Base-by-base conservation (phyloP, 164 flowering plant species). In the Sextonia rubra region DNA sequence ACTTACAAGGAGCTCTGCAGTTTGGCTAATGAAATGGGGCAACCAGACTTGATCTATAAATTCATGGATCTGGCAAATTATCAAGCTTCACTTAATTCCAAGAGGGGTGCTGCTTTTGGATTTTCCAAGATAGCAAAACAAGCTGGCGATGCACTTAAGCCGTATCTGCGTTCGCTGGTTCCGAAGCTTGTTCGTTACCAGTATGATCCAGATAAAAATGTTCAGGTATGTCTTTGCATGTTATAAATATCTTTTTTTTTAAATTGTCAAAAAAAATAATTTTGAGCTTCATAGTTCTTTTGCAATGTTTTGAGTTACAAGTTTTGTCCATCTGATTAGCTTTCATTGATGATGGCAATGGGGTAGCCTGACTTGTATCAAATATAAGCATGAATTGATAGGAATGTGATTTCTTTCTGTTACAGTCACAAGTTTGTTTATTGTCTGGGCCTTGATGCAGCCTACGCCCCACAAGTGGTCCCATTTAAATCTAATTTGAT, bases 91-190 rank as follows among this genome's bases (percentile, higher is more conserved):
- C 74, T 95, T 71, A 90, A 93, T 82, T 93, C 99, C 44, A 95
- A 93, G 80, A 88, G 99, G 74, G 99, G 99, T 76, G 99, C 97
- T 76, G 99, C 99, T 69, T 95, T 91, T 88, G 99, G 99, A 27
- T 95, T 95, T 81, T 93, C 99, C 1, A 95, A 91, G 82, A 93
- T 95, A 68, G 99, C 99, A 64, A 95, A 93, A 82, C 94, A 85
- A 83, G 98, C 99, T 68, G 99, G 98, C 75, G 97, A 93, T 85
- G 99, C 90, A 56, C 89, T 95, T 76, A 83, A 87, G 77, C 99
- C 99, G 62, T 89, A 90, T 76, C 73, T 95, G 44, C 83, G 85
- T 47, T 69, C 80, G 65, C 77, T 95, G 80, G 78, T 95, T 75
- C 99, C 99, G 30, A 90, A 97, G 78, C 95, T 95, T 80, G 82